Evolutionary conservation across 2,329 filamentous ascomycete species (phyloP), one percentile per base, ranked within the genome.

Genomic region (Fusarium globosum): DNA sequence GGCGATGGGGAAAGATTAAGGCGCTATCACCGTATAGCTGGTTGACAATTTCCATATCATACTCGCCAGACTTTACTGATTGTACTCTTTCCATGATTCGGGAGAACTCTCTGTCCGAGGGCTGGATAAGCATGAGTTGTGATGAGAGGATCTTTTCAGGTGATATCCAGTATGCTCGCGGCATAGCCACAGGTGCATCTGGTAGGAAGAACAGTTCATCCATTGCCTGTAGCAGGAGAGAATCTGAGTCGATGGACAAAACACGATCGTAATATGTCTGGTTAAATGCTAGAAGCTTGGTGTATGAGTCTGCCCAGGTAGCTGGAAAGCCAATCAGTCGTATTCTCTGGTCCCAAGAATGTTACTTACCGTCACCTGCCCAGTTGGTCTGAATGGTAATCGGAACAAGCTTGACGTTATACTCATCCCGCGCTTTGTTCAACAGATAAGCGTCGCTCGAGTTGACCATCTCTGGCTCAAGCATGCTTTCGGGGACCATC

Each of bases 131-230:
- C 75, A 91, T 85, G 23, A 92, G 77, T 8, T 89, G 84, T 0
- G 88, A 89, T 1, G 90, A 89, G 16, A 94, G 84, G 5, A 86
- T 84, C 70, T 85, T 84, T 2, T 85, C 82, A 0, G 88, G 88
- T 10, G 88, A 84, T 4, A 90, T 83, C 92, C 92, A 94, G 79
- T 94, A 94, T 14, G 92, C 92, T 38, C 90, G 88, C 3, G 92
- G 91, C 87, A 94, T 91, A 6, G 91, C 91, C 8, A 92, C 86
- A 2, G 87, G 83, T 2, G 87, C 86, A 3, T 83, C 79, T 0
- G 92, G 92, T 3, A 92, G 83, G 35, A 92, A 86, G 81, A 94
- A 94, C 1, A 94, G 85, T 61, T 94, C 91, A 74, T 94, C 92
- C 85, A 94, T 88, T 30, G 85, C 82, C 68, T 90, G 84, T 4